phyloP scores from a whole-genome alignment of 108 stramenopile genomes.

The Bacterosira constricta region DNA sequence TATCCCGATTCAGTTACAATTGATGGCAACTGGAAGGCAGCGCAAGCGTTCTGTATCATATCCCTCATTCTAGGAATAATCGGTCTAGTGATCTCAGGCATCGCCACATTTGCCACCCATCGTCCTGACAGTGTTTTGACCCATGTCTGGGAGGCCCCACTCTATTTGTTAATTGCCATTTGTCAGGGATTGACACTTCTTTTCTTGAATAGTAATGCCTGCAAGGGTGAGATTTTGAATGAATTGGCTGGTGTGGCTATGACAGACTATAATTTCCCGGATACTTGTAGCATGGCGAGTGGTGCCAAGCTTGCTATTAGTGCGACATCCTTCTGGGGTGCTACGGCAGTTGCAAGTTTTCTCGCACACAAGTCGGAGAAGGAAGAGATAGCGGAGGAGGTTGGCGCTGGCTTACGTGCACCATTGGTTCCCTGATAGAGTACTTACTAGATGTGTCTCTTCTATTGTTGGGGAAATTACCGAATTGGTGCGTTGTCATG shows the following conservation, averaged over 20 bases:
- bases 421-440: no score
- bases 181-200: conserved; percentile 15
- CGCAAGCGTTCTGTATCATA: conserved; percentile 3
- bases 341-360: no score
- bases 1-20: neutral
- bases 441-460: no score
- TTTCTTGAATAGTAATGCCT: conserved; percentile 9
- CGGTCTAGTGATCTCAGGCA: neutral
- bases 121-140: neutral
- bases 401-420: no score
- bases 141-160: neutral
- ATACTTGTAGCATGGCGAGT: no score
- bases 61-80: neutral
- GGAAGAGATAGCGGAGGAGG: no score
- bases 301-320: no score
- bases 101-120: neutral
- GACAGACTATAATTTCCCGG: no score
- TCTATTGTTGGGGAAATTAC: no score
- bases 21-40: conserved; percentile 26
- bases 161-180: neutral
- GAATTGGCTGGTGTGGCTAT: neutral
- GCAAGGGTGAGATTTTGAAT: conserved; percentile 7
- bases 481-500: no score
- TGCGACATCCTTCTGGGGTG: no score
- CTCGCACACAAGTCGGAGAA: no score